These are phyloP conservation scores for Pittosporum tobira DNA, from an alignment of 129 eudicot species.

Conservation along the genomic window DNA sequence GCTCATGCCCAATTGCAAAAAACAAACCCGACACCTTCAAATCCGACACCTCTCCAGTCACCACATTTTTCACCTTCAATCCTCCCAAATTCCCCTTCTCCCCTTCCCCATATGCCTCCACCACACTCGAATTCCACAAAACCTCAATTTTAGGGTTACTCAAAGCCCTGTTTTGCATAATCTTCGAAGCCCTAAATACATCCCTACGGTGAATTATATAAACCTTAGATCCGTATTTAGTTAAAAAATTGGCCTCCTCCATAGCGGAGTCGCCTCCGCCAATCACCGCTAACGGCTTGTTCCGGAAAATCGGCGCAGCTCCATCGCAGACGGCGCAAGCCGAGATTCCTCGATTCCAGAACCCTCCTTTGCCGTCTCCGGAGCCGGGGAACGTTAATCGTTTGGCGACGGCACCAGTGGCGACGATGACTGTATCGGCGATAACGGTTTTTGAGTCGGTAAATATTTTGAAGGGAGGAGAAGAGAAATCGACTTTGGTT, in stretches of 20 bases:
- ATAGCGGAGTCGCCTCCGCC: slow-evolving; percentile 98
- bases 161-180: slow-evolving; percentile 76
- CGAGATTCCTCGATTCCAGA: slow-evolving; percentile 88
- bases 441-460: slow-evolving; percentile 46
- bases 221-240: slow-evolving; percentile 84
- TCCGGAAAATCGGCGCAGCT: slow-evolving; percentile 71
- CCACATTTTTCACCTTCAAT: slow-evolving; percentile 73
- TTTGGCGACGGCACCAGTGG: slow-evolving; percentile 89
- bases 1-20: slow-evolving; percentile 96
- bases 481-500: slow-evolving; percentile 48
- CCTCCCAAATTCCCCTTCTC: slow-evolving; percentile 58
- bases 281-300: slow-evolving; percentile 72
- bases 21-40: slow-evolving; percentile 75
- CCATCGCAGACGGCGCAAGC: slow-evolving; percentile 98
- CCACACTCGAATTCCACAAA: slow-evolving; percentile 78
- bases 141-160: slow-evolving; percentile 75
- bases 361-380: slow-evolving; percentile 42
- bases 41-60: slow-evolving; percentile 59
- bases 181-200: slow-evolving; percentile 81
- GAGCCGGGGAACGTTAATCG: slow-evolving; percentile 56
- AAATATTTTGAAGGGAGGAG: slow-evolving; percentile 46
- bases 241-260: slow-evolving; percentile 85
- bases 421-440: slow-evolving; percentile 65
- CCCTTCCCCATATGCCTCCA: slow-evolving; percentile 66
- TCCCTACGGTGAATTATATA: slow-evolving; percentile 78